Base-by-base conservation (phyloP, 352 stramenopile genomes). In the Pythium angustatum region DNA sequence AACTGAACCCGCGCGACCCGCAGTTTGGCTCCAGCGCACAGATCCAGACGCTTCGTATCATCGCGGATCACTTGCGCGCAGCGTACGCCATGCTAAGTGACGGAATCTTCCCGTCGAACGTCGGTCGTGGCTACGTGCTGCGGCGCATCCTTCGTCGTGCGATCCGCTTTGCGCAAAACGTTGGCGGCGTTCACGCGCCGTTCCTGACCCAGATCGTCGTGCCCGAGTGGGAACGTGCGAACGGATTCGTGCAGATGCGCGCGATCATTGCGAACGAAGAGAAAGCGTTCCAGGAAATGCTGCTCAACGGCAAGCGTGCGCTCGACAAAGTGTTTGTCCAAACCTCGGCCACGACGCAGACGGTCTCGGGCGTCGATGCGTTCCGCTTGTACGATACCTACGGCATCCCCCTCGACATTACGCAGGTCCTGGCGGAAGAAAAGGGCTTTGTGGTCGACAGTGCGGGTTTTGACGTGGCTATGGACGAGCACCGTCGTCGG, bases 41-140 rank as follows among this genome's bases (percentile, higher is more conserved):
- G 62, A 91, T 93, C 60, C 78, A 81, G 51, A 81, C 81, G 17
- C 56, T 91, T 12, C 87, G 96, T 27, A 96, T 99, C 47, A 77
- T 99, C 21, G 94, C 96, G 21, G 97, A 99, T 81, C 97, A 99
- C 74, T 83, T 99, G 38, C 90, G 96, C 31, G 98, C 97, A 22
- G 89, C 85, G 1, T 98, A 99, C 72, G 94, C 96, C 40, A 96
- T 93, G 60, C 69, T 99, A 66, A 78, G 87, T 10, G 96, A 98
- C 76, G 96, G 96, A 28, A 94, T 97, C 31, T 96, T 98, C 58
- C 96, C 97, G 22, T 98, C 89, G 7, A 98, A 98, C 62, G 90
- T 98, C 55, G 96, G 96, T 15, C 88, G 97, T 41, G 96, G 96
- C 26, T 99, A 99, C 72, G 96, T 99, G 15, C 65, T 99, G 30